A percentile compares a stretch with the other conserved stretches of the same genome.
phyloP scores from a whole-genome alignment of 768 basidiomycete species.

The Boletus bicolor region DNA sequence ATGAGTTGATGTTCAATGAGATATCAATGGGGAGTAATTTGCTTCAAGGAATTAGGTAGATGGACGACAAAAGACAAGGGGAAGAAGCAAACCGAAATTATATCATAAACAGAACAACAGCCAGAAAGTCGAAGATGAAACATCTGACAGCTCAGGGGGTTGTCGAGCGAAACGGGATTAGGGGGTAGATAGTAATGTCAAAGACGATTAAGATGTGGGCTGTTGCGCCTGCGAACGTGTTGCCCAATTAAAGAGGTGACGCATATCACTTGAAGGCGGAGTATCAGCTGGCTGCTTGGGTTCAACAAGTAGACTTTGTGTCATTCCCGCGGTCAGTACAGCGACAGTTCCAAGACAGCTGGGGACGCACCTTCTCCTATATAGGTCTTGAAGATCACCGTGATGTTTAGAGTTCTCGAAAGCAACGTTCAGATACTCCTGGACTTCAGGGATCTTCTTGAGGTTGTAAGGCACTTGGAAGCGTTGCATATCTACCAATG shows the following conservation, averaged over 20 bases:
- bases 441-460: conserved; percentile 86
- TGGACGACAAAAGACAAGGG: conserved; percentile 18
- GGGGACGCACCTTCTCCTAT: conserved; percentile 68
- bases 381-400: conserved; percentile 82
- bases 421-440: conserved; percentile 68
- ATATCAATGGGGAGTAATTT: conserved; percentile 21
- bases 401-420: conserved; percentile 75
- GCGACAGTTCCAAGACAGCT: background rate
- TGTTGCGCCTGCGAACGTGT: conserved; percentile 50
- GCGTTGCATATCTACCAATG: conserved; percentile 74
- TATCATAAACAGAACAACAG: conserved; percentile 28
- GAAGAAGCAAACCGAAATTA: conserved; percentile 24
- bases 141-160: conserved; percentile 8
- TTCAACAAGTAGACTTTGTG: conserved; percentile 70
- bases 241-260: conserved; percentile 78
- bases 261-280: conserved; percentile 63
- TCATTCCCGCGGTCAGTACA: background rate
- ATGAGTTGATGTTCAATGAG: conserved; percentile 26
- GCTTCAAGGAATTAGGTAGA: conserved; percentile 27
- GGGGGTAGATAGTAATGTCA: conserved; percentile 19
- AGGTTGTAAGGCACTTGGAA: conserved; percentile 87
- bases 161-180: conserved; percentile 3
- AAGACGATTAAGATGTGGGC: conserved; percentile 31
- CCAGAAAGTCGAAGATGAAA: conserved; percentile 16
- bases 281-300: conserved; percentile 77